phyloP scores from a whole-genome alignment of 345 rosid genomes.

The Pseudoturritis turrita region DNA sequence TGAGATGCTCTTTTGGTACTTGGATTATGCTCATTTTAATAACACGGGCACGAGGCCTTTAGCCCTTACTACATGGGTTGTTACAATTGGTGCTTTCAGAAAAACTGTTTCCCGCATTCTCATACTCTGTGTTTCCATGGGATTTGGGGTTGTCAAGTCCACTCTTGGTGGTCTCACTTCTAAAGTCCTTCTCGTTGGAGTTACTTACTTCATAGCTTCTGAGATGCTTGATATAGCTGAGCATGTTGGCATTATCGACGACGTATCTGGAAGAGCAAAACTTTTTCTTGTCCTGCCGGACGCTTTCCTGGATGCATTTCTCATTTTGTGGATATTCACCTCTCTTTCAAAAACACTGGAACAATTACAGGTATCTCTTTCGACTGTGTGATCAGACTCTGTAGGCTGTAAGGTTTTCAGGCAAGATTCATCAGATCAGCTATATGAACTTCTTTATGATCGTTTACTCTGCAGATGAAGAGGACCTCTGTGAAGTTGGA shows the following conservation, averaged over 20 bases:
- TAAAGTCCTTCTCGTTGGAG: constrained; percentile 85
- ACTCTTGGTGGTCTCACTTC: constrained; percentile 97
- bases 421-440: background rate
- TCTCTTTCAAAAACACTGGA: constrained; percentile 83
- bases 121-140: constrained; percentile 86
- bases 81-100: constrained; percentile 81
- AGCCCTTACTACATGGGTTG: constrained; percentile 80
- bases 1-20: constrained; percentile 92
- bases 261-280: constrained; percentile 86
- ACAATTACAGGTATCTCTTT: constrained; percentile 68
- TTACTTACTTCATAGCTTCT: constrained; percentile 86
- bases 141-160: constrained; percentile 94
- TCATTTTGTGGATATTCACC: constrained; percentile 91
- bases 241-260: constrained; percentile 84
- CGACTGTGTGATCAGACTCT: background rate
- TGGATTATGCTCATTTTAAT: constrained; percentile 79
- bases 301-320: constrained; percentile 91
- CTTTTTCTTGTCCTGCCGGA: constrained; percentile 83
- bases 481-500: constrained; percentile 85
- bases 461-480: constrained; percentile 48
- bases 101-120: constrained; percentile 75
- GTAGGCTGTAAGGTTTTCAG: background rate
- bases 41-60: constrained; percentile 72
- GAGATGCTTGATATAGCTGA: constrained; percentile 84
- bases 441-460: background rate